These are phyloP conservation scores for Paspalum vaginatum DNA, from an alignment of 176 grass and related monocot genomes.

Conservation along the genomic window DNA sequence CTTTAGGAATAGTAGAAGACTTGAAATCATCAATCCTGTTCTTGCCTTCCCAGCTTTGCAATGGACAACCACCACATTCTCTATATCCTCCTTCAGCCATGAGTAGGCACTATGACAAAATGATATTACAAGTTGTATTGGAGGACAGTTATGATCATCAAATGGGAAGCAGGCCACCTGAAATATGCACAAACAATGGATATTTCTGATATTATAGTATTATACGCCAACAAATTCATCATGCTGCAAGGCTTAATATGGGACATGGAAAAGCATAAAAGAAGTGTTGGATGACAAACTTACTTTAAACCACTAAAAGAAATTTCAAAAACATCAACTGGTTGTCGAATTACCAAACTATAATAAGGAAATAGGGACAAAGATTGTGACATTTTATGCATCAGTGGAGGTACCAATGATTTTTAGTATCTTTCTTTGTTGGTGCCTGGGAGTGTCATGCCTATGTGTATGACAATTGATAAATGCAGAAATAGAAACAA, in stretches of 20 bases:
- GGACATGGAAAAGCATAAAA: background rate
- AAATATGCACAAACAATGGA: slow-evolving; percentile 38
- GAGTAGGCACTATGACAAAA: slow-evolving; percentile 98
- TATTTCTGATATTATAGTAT: slow-evolving; percentile 16
- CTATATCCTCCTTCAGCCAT: slow-evolving; percentile 99
- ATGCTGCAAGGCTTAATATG: slow-evolving; percentile 4
- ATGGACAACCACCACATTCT: slow-evolving; percentile 97
- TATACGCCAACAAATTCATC: background rate
- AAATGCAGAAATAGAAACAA: slow-evolving; percentile 17
- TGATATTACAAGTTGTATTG: slow-evolving; percentile 95
- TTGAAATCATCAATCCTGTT: slow-evolving; percentile 98
- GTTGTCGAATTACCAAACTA: slow-evolving; percentile 16
- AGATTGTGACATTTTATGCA: slow-evolving; percentile 3
- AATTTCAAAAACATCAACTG: background rate
- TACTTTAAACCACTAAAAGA: slow-evolving; percentile 7
- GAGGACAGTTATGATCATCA: slow-evolving; percentile 98
- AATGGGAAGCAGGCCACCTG: slow-evolving; percentile 97
- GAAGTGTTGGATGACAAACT: background rate
- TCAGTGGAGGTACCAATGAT: background rate
- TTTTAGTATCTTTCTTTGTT: background rate
- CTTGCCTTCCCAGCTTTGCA: slow-evolving; percentile 98
- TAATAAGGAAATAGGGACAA: slow-evolving; percentile 22
- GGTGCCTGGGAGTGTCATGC: background rate
- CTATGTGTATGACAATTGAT: background rate
- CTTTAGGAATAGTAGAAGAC: slow-evolving; percentile 92